Percentiles rank a stretch among this genome's conserved stretches.
Evolutionary conservation across 306 rosid species (phyloP).

Genomic region (Begonia loranthoides): DNA sequence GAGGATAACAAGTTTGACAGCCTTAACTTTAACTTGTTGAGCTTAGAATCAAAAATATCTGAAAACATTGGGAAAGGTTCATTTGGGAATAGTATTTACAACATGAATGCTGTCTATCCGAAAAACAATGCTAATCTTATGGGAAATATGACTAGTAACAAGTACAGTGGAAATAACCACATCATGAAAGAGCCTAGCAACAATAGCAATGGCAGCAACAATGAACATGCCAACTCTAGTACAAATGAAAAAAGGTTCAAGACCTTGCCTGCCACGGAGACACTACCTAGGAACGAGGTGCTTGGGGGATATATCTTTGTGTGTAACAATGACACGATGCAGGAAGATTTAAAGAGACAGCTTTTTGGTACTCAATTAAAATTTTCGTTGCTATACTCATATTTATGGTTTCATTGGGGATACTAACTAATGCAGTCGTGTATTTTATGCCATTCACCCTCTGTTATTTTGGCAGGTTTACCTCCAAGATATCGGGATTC

Average conservation of each 20-base stretch:
- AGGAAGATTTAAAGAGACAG: slow-evolving; percentile 95
- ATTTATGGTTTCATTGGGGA: background rate
- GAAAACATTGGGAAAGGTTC: slow-evolving; percentile 55
- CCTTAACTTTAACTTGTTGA: slow-evolving; percentile 68
- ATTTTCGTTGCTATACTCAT: background rate
- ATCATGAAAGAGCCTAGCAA: slow-evolving; percentile 52
- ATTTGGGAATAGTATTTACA: slow-evolving; percentile 46
- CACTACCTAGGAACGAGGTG: slow-evolving; percentile 93
- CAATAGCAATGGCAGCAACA: slow-evolving; percentile 26
- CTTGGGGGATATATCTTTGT: slow-evolving; percentile 99
- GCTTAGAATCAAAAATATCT: slow-evolving; percentile 49
- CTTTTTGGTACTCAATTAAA: slow-evolving; percentile 52
- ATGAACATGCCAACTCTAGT: slow-evolving; percentile 28
- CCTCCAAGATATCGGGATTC: slow-evolving; percentile 98
- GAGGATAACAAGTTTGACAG: slow-evolving; percentile 88
- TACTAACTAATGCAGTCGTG: background rate
- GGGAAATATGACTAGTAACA: slow-evolving; percentile 45
- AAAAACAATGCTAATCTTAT: slow-evolving; percentile 47
- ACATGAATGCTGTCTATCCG: slow-evolving; percentile 60
- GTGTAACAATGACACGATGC: slow-evolving; percentile 97
- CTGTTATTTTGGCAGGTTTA: slow-evolving; percentile 42
- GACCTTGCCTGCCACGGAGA: slow-evolving; percentile 96
- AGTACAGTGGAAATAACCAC: slow-evolving; percentile 44
- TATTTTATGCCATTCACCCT: background rate
- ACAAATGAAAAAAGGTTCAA: slow-evolving; percentile 85